phyloP scores from a whole-genome alignment of 768 basidiomycete species.

The Lactarius indigo region DNA sequence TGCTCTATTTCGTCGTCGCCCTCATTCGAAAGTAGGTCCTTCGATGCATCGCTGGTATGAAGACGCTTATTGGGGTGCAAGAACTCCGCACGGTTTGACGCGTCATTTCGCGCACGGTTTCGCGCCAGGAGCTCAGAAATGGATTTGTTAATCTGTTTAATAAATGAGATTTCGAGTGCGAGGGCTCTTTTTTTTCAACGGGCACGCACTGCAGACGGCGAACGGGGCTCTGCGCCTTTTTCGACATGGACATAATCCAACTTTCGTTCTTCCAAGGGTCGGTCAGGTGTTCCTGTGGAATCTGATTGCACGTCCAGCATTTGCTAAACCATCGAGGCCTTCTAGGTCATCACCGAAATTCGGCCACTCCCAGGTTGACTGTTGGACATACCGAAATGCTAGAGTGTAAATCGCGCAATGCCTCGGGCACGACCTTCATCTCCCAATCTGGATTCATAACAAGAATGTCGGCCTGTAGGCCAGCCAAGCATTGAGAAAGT shows the following conservation, averaged over 20 bases:
- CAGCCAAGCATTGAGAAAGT: conserved; percentile 28
- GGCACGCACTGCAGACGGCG: conserved; percentile 56
- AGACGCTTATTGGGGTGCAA: conserved; percentile 55
- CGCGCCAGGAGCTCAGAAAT: conserved; percentile 69
- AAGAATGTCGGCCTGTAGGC: conserved; percentile 31
- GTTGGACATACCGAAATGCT: conserved; percentile 26
- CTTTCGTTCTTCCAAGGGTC: conserved; percentile 63
- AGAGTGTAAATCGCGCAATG: conserved; percentile 25
- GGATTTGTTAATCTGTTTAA: conserved; percentile 53
- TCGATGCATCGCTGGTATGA: conserved; percentile 29
- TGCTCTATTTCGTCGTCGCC: conserved; percentile 31
- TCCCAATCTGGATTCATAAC: conserved; percentile 32
- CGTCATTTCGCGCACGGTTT: conserved; percentile 68
- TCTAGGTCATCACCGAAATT: conserved; percentile 19
- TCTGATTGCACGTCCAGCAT: conserved; percentile 29
- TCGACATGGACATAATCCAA: conserved; percentile 54
- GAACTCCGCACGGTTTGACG: conserved; percentile 76
- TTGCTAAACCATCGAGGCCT: conserved; percentile 15
- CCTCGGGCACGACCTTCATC: conserved; percentile 26
- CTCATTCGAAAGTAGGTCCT: conserved; percentile 18
- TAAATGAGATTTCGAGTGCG: neutral
- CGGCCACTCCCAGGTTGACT: neutral
- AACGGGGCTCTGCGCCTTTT: conserved; percentile 44
- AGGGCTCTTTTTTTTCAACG: neutral
- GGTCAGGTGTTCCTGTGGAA: conserved; percentile 28